Percentiles rank a stretch among this genome's conserved stretches.
Conservation (phyloP, 306 rosid genomes). For the Medicago ruthenica region DNA sequence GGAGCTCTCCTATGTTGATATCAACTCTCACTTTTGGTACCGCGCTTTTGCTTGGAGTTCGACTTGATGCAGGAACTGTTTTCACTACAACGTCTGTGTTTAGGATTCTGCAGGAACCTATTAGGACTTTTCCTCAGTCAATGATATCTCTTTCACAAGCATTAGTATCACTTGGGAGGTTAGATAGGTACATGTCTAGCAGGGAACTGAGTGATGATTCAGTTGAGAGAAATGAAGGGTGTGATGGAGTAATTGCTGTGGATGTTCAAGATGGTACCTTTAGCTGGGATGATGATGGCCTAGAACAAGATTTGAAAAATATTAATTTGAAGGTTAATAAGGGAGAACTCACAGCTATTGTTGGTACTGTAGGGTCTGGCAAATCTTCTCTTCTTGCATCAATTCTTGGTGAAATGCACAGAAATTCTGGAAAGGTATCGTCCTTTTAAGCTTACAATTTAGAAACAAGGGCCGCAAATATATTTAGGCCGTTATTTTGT, state of each 20-base stretch:
- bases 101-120: conserved; percentile 90
- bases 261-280: conserved; percentile 72
- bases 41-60: conserved; percentile 69
- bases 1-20: conserved; percentile 74
- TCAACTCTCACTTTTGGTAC: conserved; percentile 81
- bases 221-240: conserved; percentile 68
- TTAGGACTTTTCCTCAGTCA: conserved; percentile 88
- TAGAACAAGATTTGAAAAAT: conserved; percentile 60
- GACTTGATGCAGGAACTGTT: conserved; percentile 88
- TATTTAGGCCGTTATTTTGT: neutral
- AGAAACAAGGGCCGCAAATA: neutral
- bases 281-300: conserved; percentile 86
- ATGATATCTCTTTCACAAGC: conserved; percentile 94
- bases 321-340: conserved; percentile 65
- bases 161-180: conserved; percentile 81
- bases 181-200: conserved; percentile 82
- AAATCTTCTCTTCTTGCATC: conserved; percentile 92
- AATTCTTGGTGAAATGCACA: conserved; percentile 94
- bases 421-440: conserved; percentile 74
- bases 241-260: conserved; percentile 60
- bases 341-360: conserved; percentile 85
- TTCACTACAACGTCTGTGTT: conserved; percentile 89
- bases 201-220: conserved; percentile 60
- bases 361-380: conserved; percentile 93
- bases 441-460: neutral